Conservation (phyloP, 495 filamentous ascomycete genomes). For the Schizothecium vesticola region DNA sequence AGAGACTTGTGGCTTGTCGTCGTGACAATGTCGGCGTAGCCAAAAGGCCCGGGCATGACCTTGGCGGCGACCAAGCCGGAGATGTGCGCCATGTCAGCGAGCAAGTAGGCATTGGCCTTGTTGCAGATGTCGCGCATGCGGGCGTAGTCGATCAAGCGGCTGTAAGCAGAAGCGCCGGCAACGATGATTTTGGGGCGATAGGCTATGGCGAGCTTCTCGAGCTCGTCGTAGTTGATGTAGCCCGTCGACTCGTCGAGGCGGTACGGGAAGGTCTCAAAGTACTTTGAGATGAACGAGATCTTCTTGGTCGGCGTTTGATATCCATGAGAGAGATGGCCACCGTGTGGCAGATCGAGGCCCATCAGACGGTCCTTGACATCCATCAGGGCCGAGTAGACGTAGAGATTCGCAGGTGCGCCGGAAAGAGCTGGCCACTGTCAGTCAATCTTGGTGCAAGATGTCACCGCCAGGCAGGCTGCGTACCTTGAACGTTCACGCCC, state of each 20-base stretch:
- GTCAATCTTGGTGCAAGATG: neutral
- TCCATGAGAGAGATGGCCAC: constrained; percentile 93
- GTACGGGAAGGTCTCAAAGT: constrained; percentile 97
- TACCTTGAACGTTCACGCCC: constrained; percentile 97
- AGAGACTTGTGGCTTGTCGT: constrained; percentile 98
- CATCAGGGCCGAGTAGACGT: constrained; percentile 89
- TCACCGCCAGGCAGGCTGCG: constrained; percentile 23
- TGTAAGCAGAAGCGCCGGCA: constrained; percentile 91
- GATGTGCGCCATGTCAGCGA: constrained; percentile 98
- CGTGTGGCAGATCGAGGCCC: constrained; percentile 94
- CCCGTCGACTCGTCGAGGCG: constrained; percentile 85
- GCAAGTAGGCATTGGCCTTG: constrained; percentile 84
- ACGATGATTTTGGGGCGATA: constrained; percentile 96
- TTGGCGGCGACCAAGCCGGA: constrained; percentile 88
- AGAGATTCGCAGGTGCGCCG: constrained; percentile 92
- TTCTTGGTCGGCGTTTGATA: constrained; percentile 98
- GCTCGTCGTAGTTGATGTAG: constrained; percentile 84
- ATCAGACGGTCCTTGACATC: constrained; percentile 92
- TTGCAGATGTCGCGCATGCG: constrained; percentile 83
- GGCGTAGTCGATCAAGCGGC: constrained; percentile 85
- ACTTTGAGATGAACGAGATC: constrained; percentile 96
- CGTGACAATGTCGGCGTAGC: constrained; percentile 86
- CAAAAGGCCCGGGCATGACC: constrained; percentile 86
- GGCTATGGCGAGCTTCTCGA: constrained; percentile 76
- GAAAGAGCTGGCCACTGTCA: constrained; percentile 63